Evolutionary conservation across 768 basidiomycete species (phyloP).

Genomic region (Lactarius psammicola): DNA sequence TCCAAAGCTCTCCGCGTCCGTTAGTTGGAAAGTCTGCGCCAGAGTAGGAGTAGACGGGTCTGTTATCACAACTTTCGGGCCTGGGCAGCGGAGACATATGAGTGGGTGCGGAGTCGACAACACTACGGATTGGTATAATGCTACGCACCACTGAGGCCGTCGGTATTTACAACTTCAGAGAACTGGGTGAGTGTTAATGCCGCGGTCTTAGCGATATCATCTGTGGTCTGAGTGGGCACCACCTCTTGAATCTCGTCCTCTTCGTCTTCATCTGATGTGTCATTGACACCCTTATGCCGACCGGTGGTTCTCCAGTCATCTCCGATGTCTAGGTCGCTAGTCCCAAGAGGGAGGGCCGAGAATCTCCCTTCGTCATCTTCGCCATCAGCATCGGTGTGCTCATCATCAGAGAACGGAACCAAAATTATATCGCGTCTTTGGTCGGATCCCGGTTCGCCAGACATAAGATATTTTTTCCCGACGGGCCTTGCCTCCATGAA

Average conservation of each 20-base stretch:
- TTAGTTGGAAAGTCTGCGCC: conserved; percentile 15
- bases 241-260: conserved; percentile 19
- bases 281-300: background rate
- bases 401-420: conserved; percentile 16
- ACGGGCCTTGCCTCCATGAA: background rate
- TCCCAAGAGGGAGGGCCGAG: conserved; percentile 22
- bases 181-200: conserved; percentile 3
- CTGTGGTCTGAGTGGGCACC: background rate
- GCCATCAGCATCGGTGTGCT: conserved; percentile 18
- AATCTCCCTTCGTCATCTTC: conserved; percentile 19
- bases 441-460: background rate
- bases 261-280: conserved; percentile 10
- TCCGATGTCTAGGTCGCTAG: conserved; percentile 27
- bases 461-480: background rate
- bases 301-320: conserved; percentile 16
- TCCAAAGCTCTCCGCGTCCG: conserved; percentile 26
- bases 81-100: background rate
- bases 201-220: conserved; percentile 9
- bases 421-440: conserved; percentile 5
- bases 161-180: background rate
- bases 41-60: background rate
- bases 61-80: background rate
- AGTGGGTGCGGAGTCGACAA: background rate
- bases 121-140: background rate
- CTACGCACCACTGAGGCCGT: conserved; percentile 8